Base-by-base conservation (phyloP, 129 eudicot species). In the Saussurea involucrata region DNA sequence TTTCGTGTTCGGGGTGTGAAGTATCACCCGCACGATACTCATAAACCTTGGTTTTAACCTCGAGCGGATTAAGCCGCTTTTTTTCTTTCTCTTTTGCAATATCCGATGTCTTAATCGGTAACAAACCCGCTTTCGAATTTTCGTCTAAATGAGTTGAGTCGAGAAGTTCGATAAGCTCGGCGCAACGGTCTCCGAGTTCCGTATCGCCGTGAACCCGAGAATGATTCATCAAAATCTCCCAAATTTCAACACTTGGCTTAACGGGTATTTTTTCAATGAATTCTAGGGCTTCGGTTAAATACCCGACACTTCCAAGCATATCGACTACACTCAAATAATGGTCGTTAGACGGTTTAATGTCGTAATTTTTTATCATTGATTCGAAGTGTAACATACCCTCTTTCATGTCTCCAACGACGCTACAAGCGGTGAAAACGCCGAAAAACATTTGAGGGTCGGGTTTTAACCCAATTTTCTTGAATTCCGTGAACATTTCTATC, bases 21-120 rank as follows among this genome's bases (percentile, higher is more conserved):
- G 79, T 85, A 63, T 85, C 88, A 10, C 85, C 88, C 6, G 86
- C 86, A 33, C 86, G 63, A 32, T 78, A 83, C 76, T 83, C 83
- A 13, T 73, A 78, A 42, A 68, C 67, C 68, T 78, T 83, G 12
- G 76, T 74, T 67, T 67, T 69, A 31, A 78, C 24, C 31, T 78
- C 83, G 20, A 83, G 76, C 3, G 73, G 72, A 69, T 83, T 83
- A 22, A 60, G 28, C 34, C 58, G 58, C 72, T 66, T 82, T 55
- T 78, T 83, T 36, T 78, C 76, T 44, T 73, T 73, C 24, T 78
- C 86, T 46, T 83, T 83, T 20, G 64, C 81, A 24, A 73, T 37
- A 25, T 83, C 80, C 3, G 83, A 74, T 42, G 77, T 44, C 28
- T 79, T 83, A 67, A 83, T 69, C 8, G 77, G 83, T 28, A 83